Percentiles rank a stretch among this genome's conserved stretches.
phyloP scores from a whole-genome alignment of 306 rosid genomes.

The Cotoneaster glaucophyllus region DNA sequence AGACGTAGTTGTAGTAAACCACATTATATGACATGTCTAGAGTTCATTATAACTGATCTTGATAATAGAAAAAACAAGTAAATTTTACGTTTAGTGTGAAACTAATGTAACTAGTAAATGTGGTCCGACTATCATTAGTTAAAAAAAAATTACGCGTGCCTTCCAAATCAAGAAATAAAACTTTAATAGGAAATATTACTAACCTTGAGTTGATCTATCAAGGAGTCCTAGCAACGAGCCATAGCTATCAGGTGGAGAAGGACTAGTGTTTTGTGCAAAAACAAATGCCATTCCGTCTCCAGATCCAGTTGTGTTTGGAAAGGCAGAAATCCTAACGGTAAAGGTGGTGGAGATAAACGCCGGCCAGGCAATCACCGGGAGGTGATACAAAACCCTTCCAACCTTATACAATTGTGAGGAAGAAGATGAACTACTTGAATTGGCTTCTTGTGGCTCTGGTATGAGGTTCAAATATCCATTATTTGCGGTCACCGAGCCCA shows the following conservation, averaged over 20 bases:
- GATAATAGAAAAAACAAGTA: too few species aligned
- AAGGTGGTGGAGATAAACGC: constrained; percentile 46
- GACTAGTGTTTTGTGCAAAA: constrained; percentile 37
- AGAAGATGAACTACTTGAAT: constrained; percentile 10
- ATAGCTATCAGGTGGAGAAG: constrained; percentile 44
- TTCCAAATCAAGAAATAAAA: background rate
- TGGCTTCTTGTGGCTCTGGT: constrained; percentile 31
- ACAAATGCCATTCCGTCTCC: constrained; percentile 59
- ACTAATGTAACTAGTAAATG: background rate
- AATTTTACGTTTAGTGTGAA: too few species aligned
- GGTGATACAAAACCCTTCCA: constrained; percentile 41
- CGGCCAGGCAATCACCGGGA: constrained; percentile 44
- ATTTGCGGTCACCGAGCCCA: constrained; percentile 43
- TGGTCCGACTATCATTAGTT: background rate
- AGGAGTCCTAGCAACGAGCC: constrained; percentile 52
- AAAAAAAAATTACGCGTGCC: background rate
- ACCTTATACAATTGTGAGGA: constrained; percentile 16
- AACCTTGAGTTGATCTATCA: constrained; percentile 44
- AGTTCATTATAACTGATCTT: background rate
- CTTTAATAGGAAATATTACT: background rate
- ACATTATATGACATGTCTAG: background rate
- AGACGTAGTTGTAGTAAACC: background rate
- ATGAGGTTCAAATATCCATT: constrained; percentile 41
- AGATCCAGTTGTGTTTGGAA: constrained; percentile 22
- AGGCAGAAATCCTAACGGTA: constrained; percentile 42